Conservation (phyloP, 345 rosid genomes). For the Heritiera fomes region DNA sequence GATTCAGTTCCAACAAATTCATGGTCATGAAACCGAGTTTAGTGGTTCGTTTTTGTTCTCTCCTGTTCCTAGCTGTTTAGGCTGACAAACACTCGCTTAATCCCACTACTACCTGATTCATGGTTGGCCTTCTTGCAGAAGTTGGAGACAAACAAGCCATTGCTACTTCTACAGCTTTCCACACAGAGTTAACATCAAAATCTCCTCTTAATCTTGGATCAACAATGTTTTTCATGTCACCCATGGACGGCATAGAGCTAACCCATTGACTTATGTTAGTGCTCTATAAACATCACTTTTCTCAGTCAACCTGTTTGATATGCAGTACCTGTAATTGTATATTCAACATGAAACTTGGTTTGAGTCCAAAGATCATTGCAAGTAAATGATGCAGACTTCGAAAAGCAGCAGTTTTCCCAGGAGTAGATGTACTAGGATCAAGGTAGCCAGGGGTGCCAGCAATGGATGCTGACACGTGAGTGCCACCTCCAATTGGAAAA, state of each 20-base stretch:
- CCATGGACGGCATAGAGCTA: slow-evolving; percentile 36
- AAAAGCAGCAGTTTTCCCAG: no score
- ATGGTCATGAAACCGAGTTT: no score
- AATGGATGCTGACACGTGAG: slow-evolving; percentile 34
- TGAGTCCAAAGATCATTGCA: not conserved
- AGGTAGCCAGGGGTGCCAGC: slow-evolving; percentile 54
- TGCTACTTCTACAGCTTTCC: slow-evolving; percentile 55
- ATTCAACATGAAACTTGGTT: no score
- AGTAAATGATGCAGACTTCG: no score
- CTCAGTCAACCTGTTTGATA: slow-evolving; percentile 37
- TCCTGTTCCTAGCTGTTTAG: not conserved
- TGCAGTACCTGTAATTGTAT: slow-evolving; percentile 27
- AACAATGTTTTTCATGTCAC: slow-evolving; percentile 44
- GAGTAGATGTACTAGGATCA: slow-evolving; percentile 44
- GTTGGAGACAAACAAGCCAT: slow-evolving; percentile 41
- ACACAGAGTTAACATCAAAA: slow-evolving; percentile 36
- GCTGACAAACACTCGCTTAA: slow-evolving; percentile 37
- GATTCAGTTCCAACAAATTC: no score
- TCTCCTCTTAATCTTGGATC: slow-evolving; percentile 51
- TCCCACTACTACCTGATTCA: slow-evolving; percentile 42
- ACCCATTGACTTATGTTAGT: slow-evolving; percentile 46
- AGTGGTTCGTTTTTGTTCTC: no score
- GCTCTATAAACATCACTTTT: slow-evolving; percentile 57
- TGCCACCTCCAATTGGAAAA: slow-evolving; percentile 37
- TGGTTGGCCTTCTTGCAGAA: slow-evolving; percentile 41